Base-by-base conservation (phyloP, 2,329 filamentous ascomycete genomes). In the Graphiopsis chlorocephala region DNA sequence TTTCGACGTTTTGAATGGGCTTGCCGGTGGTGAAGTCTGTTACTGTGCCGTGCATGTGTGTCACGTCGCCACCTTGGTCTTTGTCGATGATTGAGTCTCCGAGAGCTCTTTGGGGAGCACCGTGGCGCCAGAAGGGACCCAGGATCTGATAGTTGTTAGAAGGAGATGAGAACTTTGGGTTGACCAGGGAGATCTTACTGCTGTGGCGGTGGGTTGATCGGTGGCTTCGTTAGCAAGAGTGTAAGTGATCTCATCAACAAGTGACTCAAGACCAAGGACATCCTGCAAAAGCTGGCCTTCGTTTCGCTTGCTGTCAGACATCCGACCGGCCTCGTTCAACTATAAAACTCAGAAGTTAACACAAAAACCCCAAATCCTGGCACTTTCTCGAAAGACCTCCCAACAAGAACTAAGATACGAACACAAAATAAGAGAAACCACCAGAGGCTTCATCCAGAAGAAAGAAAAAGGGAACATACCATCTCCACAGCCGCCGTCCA, bases 201-300 rank as follows among this genome's bases (percentile, higher is more conserved):
- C 88, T 4, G 90, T 90, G 2, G 90, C 86, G 5, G 91, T 95
- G 12, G 87, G 82, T 26, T 76, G 73, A 63, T 79, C 77, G 25
- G 65, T 66, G 0, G 81, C 81, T 45, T 84, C 82, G 58, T 84
- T 83, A 31, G 84, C 83, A 59, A 85, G 81, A 66, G 86, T 88
- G 78, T 88, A 90, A 63, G 90, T 91, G 73, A 95, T 94, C 75
- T 94, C 90, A 75, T 94, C 91, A 55, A 93, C 90, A 58, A 82
- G 76, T 1, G 68, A 69, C 72, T 88, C 85, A 33, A 88, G 76
- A 23, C 85, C 85, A 35, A 87, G 78, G 38, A 88, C 77, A 69
- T 87, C 85, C 70, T 82, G 85, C 23, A 88, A 72, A 1, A 87
- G 78, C 67, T 88, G 86, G 25, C 85, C 85, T 77, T 89, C 87